Percentiles rank a stretch among this genome's conserved stretches.
phyloP scores from a whole-genome alignment of 352 stramenopile genomes.

The Globisporangium sylvaticum region DNA sequence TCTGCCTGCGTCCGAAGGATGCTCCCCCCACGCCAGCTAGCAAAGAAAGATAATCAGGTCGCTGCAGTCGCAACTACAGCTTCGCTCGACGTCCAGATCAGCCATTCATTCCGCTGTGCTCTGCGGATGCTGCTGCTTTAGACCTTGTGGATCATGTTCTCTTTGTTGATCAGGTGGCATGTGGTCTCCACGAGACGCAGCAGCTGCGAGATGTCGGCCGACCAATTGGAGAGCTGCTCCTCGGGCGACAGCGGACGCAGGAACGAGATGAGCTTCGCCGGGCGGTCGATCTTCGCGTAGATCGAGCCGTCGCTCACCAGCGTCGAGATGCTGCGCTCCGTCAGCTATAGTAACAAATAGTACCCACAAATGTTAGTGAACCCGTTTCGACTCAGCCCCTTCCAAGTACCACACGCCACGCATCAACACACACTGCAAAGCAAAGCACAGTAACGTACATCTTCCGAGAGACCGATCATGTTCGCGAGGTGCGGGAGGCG shows the following conservation, averaged over 20 bases:
- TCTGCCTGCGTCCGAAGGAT: too few species aligned
- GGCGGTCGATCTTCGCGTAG: constrained; percentile 97
- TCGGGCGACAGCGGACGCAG: constrained; percentile 85
- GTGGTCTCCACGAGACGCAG: constrained; percentile 96
- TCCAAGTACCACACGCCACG: not conserved
- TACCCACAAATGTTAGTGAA: not conserved
- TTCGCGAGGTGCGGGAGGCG: constrained; percentile 89
- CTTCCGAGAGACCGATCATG: constrained; percentile 91
- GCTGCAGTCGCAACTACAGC: not conserved
- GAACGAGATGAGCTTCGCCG: constrained; percentile 96
- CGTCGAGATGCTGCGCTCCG: constrained; percentile 75
- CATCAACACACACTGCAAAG: not conserved
- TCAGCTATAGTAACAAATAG: constrained; percentile 31
- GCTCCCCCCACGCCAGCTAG: too few species aligned
- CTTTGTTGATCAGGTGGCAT: constrained; percentile 98
- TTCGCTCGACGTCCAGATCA: too few species aligned
- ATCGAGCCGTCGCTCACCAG: constrained; percentile 93
- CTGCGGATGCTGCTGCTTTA: constrained; percentile 26
- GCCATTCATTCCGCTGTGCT: not conserved
- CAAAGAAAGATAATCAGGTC: not conserved
- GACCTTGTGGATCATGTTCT: constrained; percentile 97
- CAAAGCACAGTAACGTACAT: constrained; percentile 39
- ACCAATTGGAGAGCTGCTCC: constrained; percentile 95
- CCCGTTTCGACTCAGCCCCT: not conserved
- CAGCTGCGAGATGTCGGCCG: constrained; percentile 94